Evolutionary conservation across 2,329 filamentous ascomycete genomes (phyloP), one percentile per base, ranked within the genome.

Genomic region (Cladorrhinum sp.): DNA sequence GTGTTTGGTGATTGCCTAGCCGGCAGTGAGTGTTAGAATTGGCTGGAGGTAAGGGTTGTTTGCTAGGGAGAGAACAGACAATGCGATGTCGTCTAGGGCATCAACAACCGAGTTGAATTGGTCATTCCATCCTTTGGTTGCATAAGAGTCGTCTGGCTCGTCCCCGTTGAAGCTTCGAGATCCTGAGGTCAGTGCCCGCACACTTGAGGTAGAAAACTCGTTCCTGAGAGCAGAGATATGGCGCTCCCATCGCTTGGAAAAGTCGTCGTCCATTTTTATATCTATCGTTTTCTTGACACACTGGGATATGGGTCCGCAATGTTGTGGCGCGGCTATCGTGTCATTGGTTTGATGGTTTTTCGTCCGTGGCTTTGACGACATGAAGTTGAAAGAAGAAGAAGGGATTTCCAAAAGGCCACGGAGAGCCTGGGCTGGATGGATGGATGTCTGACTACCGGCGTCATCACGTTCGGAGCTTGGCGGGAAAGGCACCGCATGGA

Each of bases 241-340:
- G n/a, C 65, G 59, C 39, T 64, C 58, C 66, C 66, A 67, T 14
- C 64, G 58, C 3, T 61, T 46, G 5, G 64, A 62, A 28, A 67
- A 65, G 30, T 67, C 65, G 16, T 59, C 55, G 18, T 55, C 42
- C 42, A 46, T 46, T 46, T 57, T 54, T 33, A 3, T 58, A 46
- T 18, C 58, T 28, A 53, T 28, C 5, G 16, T 20, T 16, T 16
- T 18, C n/a, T n/a, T n/a, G n/a, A n/a, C n/a, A n/a, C n/a, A n/a
- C n/a, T n/a, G n/a, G n/a, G n/a, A n/a, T n/a, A n/a, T n/a, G n/a
- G n/a, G n/a, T n/a, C n/a, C n/a, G n/a, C n/a, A n/a, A n/a, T n/a
- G 50, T n/a, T 28, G 10, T 53, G 4, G 26, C 26, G 26, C 21
- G 21, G n/a, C 14, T 56, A 33, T 55, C n/a, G 30, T 20, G 42